Conservation (phyloP, 2,329 filamentous ascomycete species). For the Calycina herbarum region DNA sequence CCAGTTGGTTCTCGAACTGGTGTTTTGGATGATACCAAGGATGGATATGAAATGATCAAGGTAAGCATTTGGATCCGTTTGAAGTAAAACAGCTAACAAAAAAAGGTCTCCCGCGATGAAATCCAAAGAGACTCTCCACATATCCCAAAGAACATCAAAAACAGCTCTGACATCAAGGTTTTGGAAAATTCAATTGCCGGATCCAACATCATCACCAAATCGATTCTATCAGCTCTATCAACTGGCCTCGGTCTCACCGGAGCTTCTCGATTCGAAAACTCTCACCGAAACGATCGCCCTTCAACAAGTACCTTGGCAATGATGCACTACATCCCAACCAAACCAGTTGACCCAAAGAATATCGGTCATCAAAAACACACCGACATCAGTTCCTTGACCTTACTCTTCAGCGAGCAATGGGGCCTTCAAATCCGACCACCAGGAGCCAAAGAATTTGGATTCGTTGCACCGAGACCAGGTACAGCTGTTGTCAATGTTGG, state of each 20-base stretch:
- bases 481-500: constrained; percentile 59
- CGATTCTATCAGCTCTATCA: constrained; percentile 41
- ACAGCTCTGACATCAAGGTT: constrained; percentile 48
- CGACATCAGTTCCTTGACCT: constrained; percentile 54
- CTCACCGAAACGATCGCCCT: constrained; percentile 51
- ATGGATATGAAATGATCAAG: constrained; percentile 56
- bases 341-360: constrained; percentile 43
- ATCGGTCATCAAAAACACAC: constrained; percentile 58
- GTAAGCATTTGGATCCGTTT: constrained; percentile 23
- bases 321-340: constrained; percentile 54
- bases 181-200: constrained; percentile 51
- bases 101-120: constrained; percentile 50
- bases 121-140: constrained; percentile 49
- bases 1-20: constrained; percentile 50
- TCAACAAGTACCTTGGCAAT: constrained; percentile 53
- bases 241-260: constrained; percentile 48
- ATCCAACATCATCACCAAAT: constrained; percentile 52
- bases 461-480: constrained; percentile 48
- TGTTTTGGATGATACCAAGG: constrained; percentile 48
- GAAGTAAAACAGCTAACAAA: not conserved
- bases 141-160: constrained; percentile 50
- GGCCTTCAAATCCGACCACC: constrained; percentile 57
- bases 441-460: constrained; percentile 47
- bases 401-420: constrained; percentile 51
- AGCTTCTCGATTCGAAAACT: constrained; percentile 49